Base-by-base conservation (phyloP, 2,329 filamentous ascomycete species). In the Sporothrix protearum region DNA sequence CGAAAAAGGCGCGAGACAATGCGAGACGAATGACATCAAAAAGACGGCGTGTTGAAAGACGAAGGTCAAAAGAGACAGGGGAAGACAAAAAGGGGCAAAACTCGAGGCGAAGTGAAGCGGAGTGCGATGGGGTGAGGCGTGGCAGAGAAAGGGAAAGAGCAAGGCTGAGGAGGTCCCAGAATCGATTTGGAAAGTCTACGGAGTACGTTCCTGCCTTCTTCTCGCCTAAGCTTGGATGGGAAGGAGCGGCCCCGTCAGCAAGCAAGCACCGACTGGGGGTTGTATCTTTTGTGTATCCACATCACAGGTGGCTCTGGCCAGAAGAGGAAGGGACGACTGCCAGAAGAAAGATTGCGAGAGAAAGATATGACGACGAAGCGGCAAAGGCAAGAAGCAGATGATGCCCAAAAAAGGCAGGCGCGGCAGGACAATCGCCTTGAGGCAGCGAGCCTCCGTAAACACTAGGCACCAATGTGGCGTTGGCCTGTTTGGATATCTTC, bases 111-210 rank as follows among this genome's bases (percentile, higher is more conserved):
- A 67, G 42, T 33, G 22, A 47, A 67, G 36, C 36, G 36, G 33
- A 28, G 61, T 64, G 61, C 5, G 16, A 64, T 64, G 39, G 61
- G 61, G 61, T 64, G 61, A 47, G 63, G 25, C 33, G 63, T 66
- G 63, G 25, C 63, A 67, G 45, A 47, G 28, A 25, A 53, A 36
- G 28, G 63, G 64, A 49, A 67, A 51, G 64, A 67, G 64, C 64
- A 67, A 67, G 64, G 64, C 64, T 67, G 45, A 67, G 63, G 42
- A n/a, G 42, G 45, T 42, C 57, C 57, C 57, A 19, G 36, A 22
- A 42, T 63, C 33, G 30, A 22, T 59, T 61, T 30, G 53, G 53
- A 19, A 39, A 22, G 30, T 61, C 33, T 36, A 49, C 45, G 6
- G 4, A 51, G 6, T 51, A 8, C 36, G 36, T 14, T 25, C 36